Evolutionary conservation across 2,329 filamentous ascomycete genomes (phyloP).

Genomic region (Apiospora rasikravindrae): DNA sequence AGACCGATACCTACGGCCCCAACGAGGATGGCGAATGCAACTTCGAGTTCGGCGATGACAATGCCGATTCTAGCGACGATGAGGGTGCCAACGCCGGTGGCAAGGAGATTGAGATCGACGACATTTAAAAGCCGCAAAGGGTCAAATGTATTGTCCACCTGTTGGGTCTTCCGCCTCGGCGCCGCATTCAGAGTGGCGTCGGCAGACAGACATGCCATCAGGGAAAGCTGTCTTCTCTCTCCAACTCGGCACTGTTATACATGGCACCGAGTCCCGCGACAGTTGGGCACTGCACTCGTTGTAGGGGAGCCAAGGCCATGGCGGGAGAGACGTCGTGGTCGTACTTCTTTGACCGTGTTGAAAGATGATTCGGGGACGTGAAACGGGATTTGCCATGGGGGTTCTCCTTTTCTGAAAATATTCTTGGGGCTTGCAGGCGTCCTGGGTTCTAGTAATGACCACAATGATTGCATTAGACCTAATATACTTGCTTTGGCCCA

Average conservation of each 20-base stretch:
- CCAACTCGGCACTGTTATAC: conserved; percentile 30
- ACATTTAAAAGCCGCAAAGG: conserved; percentile 69
- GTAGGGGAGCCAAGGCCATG: conserved; percentile 45
- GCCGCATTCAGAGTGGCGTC: neutral
- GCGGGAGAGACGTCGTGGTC: conserved; percentile 67
- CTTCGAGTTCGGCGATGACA: conserved; percentile 98
- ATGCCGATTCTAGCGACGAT: conserved; percentile 65
- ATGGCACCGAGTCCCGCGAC: conserved; percentile 48
- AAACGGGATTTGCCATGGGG: neutral
- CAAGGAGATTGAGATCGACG: conserved; percentile 87
- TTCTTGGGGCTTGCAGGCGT: conserved; percentile 13
- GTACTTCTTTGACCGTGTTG: conserved; percentile 36
- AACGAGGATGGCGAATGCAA: conserved; percentile 94
- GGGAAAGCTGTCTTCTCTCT: conserved; percentile 65
- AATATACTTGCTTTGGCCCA: conserved; percentile 17
- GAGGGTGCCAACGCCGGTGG: conserved; percentile 61
- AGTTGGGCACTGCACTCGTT: conserved; percentile 43
- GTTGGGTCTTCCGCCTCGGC: conserved; percentile 18
- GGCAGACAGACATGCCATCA: conserved; percentile 20
- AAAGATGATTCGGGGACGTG: neutral
- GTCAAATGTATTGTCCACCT: conserved; percentile 23
- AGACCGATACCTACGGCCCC: conserved; percentile 93
- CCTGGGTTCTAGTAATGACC: conserved; percentile 7
- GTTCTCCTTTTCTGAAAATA: neutral
- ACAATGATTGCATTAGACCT: conserved; percentile 9